These are phyloP conservation scores for Cladorrhinum sp. DNA, from an alignment of 2,329 filamentous ascomycete genomes.

Conservation along the genomic window DNA sequence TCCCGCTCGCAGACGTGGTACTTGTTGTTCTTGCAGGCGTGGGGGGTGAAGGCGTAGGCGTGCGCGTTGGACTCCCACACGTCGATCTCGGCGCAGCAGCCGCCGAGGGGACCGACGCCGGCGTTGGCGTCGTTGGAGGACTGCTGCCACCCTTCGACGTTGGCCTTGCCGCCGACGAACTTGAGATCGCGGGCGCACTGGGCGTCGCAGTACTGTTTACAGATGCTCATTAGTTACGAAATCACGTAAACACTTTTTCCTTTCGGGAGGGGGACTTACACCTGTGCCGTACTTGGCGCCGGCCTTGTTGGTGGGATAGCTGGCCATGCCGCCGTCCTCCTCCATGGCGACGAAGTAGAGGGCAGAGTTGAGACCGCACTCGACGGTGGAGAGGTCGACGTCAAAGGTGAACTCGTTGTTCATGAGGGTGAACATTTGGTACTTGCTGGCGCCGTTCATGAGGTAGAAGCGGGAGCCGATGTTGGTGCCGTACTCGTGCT, in stretches of 20 bases:
- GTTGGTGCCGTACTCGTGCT: constrained; percentile 41
- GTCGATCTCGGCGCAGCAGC: constrained; percentile 54
- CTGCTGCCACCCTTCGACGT: constrained; percentile 42
- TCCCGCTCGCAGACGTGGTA: constrained; percentile 39
- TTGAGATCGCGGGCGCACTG: constrained; percentile 48
- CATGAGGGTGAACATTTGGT: constrained; percentile 58
- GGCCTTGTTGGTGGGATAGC: constrained; percentile 49
- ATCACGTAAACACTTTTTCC: neutral
- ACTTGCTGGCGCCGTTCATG: constrained; percentile 51
- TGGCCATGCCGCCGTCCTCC: constrained; percentile 51
- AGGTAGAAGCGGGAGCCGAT: constrained; percentile 55
- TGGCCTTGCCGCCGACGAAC: constrained; percentile 49
- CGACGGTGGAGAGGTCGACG: constrained; percentile 65
- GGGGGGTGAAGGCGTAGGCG: constrained; percentile 56
- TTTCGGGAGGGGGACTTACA: constrained; percentile 13
- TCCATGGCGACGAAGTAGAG: constrained; percentile 66
- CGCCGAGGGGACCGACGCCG: constrained; percentile 43
- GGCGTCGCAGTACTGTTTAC: constrained; percentile 44
- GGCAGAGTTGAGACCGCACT: constrained; percentile 69
- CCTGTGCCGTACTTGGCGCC: constrained; percentile 57
- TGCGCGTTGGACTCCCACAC: constrained; percentile 60
- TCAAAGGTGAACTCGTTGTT: constrained; percentile 68
- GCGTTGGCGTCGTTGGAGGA: constrained; percentile 48
- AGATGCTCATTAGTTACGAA: too few species aligned
- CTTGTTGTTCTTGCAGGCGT: constrained; percentile 49